A percentile compares a stretch with the other conserved stretches of the same genome.
Conservation (phyloP, 805 yeast species). For the Teunomyces lycoperdinae region DNA sequence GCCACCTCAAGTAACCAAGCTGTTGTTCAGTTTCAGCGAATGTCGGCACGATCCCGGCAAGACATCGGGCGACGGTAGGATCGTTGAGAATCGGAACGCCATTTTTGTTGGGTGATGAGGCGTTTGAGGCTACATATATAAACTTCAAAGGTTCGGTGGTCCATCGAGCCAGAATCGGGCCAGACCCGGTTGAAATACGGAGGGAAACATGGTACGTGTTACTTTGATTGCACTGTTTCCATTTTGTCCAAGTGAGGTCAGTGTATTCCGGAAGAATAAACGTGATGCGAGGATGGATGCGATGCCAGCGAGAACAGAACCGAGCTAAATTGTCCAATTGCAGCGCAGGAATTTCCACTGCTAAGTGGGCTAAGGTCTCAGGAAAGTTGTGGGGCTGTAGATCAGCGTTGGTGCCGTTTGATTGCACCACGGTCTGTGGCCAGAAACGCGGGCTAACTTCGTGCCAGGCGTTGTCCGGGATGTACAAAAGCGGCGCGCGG, state of each 20-base stretch:
- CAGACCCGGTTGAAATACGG: not conserved
- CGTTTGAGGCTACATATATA: not conserved
- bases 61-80: not conserved
- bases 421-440: not conserved
- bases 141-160: not conserved
- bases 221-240: not conserved
- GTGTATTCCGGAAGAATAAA: constrained; percentile 1
- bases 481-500: not conserved
- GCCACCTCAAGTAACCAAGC: not conserved
- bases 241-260: not conserved
- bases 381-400: not conserved
- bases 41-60: not conserved
- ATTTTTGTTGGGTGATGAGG: not conserved
- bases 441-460: not conserved
- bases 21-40: not conserved
- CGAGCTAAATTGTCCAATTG: not conserved
- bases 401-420: too few relatives aligned
- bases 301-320: not conserved
- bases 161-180: not conserved
- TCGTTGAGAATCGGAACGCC: not conserved
- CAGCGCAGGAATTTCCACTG: not conserved
- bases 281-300: not conserved
- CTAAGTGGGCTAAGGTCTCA: not conserved
- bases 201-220: not conserved
- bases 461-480: not conserved